Base-by-base conservation (phyloP, 768 basidiomycete genomes). In the Tulasnella calospora region DNA sequence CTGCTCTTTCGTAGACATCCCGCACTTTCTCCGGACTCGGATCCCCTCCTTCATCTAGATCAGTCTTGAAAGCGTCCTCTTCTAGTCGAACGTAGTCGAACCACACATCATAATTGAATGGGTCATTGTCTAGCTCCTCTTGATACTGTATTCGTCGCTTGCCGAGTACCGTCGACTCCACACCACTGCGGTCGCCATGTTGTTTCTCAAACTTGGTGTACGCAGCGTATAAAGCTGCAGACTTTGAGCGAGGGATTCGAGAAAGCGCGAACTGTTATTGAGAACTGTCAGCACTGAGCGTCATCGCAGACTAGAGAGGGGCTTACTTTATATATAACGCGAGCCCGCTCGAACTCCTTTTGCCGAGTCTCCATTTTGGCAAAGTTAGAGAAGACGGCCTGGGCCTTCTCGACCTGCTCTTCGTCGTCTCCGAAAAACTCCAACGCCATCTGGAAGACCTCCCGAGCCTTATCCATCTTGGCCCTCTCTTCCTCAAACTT, bases 181-280 rank as follows among this genome's bases (percentile, higher is more conserved):
- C 90, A 0, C 94, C 92, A 5, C 90, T 88, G 8, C 94, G 91
- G 12, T 93, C 92, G 17, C 98, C 98, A 81, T 96, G 95, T 82
- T 99, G 98, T 84, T 99, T 99, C 86, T 99, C 98, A 80, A 99
- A 99, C 83, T 94, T 95, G 30, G 96, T 97, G 82, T 97, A 99
- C 0, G 96, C 89, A 4, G 96, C 91, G 82, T 99, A 99, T 13
- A 99, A 87, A 12, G 88, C 86, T 0, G 89, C 90, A 8, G 96
- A 98, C 84, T 98, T 98, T 36, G 96, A 95, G 33, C 96, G 89
- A 8, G 98, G 94, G 51, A 99, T 89, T 35, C 96, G 91, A 23
- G 93, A 91, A 19, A 99, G 87, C n/a, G 98, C 98, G 83, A 98
- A 99, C 96, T 98, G 80, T 5, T 61, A 40, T 40, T 40, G 38